Evolutionary conservation across 495 filamentous ascomycete genomes (phyloP).

Genomic region (Penicillium ochrochloron): DNA sequence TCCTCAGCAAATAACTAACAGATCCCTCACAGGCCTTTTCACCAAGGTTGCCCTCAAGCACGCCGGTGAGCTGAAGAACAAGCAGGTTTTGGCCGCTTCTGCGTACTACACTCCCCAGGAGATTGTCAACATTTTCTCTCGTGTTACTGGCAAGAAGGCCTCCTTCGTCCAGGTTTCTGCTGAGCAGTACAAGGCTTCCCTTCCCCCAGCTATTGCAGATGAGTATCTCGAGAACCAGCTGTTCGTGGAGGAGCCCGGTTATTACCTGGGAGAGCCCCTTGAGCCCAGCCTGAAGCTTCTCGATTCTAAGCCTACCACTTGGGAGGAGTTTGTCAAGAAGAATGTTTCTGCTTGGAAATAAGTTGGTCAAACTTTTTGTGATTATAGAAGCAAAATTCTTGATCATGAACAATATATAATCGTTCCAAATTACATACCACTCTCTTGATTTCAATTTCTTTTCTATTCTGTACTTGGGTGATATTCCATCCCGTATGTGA

Average conservation of each 20-base stretch:
- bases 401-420: too few relatives aligned
- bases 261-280: slow-evolving; percentile 49
- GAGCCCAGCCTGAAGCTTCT: slow-evolving; percentile 26
- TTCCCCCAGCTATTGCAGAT: slow-evolving; percentile 45
- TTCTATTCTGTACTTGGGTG: too few relatives aligned
- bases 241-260: slow-evolving; percentile 54
- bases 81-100: slow-evolving; percentile 45
- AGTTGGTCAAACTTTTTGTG: background rate
- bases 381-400: too few relatives aligned
- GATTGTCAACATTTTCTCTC: slow-evolving; percentile 52
- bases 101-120: slow-evolving; percentile 52
- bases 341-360: slow-evolving; percentile 19
- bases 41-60: slow-evolving; percentile 52
- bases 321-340: slow-evolving; percentile 25
- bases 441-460: too few relatives aligned
- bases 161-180: slow-evolving; percentile 47
- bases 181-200: slow-evolving; percentile 47
- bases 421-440: too few relatives aligned
- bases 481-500: too few relatives aligned
- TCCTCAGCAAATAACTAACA: background rate
- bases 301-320: slow-evolving; percentile 20
- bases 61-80: slow-evolving; percentile 27
- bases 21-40: slow-evolving; percentile 38
- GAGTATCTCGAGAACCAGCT: slow-evolving; percentile 60
- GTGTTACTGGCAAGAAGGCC: slow-evolving; percentile 53